Base-by-base conservation (phyloP, 352 stramenopile genomes). In the Phytophthora sansomeana region DNA sequence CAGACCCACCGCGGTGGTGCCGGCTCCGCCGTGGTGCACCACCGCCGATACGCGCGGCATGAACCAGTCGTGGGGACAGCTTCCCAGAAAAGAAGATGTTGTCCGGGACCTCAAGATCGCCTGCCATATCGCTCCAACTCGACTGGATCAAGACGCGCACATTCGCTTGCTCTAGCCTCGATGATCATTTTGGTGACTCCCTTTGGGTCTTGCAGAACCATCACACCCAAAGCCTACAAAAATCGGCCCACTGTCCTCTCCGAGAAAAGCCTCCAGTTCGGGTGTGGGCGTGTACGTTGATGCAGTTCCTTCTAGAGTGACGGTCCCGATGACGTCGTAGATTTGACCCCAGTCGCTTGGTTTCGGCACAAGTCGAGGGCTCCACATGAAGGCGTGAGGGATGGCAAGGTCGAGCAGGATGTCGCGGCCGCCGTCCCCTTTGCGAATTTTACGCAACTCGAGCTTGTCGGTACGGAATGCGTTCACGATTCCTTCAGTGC, bases 211-310 rank as follows among this genome's bases (percentile, higher is more conserved):
- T 89, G 68, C 29, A 98, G 81, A 0, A 98, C 77, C 93, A 98
- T 98, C 6, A 77, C n/a, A 95, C 8, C 96, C 96, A 67, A 98
- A 98, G 0, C 96, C 96, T 36, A 98, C 86, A 50, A 98, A 98
- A 63, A 98, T 92, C 6, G 95, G 93, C 1, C 83, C 82, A 1
- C 50, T 70, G 42, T 89, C 73, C 6, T 69, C 35, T 8, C 60
- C 82, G n/a, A 96, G 67, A 54, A 97, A 97, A 0, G 70, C 78
- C 10, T 77, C 69, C 0, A 95, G 76, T 9, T 91, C 78, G 1
- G 72, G 66, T 13, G 81, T 64, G 14, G 87, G 74, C n/a, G 64
- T 78, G 51, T 91, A 92, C 5, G 67, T 68, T 2, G 71, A 82
- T 9, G 58, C 67, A 19, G 61, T 63, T 16, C 69, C 75, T 54